Percentiles rank a stretch among this genome's conserved stretches.
phyloP scores from a whole-genome alignment of 2,329 filamentous ascomycete genomes.

The Phialemoniopsis sp. region DNA sequence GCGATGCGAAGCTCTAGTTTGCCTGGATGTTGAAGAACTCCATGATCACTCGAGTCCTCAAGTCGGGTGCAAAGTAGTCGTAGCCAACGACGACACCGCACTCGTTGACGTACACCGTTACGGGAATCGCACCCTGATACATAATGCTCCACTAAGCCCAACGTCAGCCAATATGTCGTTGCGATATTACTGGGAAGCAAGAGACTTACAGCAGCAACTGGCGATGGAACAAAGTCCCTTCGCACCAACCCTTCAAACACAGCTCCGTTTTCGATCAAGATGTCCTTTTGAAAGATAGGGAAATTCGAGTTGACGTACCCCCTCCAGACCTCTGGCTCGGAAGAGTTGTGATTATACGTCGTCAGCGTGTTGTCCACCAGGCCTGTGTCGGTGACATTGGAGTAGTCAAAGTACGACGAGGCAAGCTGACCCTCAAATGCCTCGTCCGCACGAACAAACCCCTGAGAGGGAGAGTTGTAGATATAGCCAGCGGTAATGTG shows the following conservation, averaged over 20 bases:
- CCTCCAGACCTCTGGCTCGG: slow-evolving; percentile 18
- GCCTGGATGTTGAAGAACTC: slow-evolving; percentile 21
- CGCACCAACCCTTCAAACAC: no score
- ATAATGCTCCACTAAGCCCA: slow-evolving; percentile 26
- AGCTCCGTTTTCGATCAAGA: slow-evolving; percentile 14
- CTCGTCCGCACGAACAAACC: slow-evolving; percentile 23
- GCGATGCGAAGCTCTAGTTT: no score
- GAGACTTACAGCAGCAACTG: no score
- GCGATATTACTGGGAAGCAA: background rate
- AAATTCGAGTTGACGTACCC: slow-evolving; percentile 32
- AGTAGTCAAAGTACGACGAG: slow-evolving; percentile 27
- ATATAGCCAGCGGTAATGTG: slow-evolving; percentile 30
- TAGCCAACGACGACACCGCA: slow-evolving; percentile 28
- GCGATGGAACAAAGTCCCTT: no score
- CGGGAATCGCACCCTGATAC: slow-evolving; percentile 26
- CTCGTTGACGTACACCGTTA: slow-evolving; percentile 26
- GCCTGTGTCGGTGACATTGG: slow-evolving; percentile 24
- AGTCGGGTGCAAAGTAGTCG: slow-evolving; percentile 23
- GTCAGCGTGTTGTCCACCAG: slow-evolving; percentile 29
- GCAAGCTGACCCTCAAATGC: slow-evolving; percentile 19
- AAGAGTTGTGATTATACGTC: slow-evolving; percentile 12
- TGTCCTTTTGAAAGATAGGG: slow-evolving; percentile 21
- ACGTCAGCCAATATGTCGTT: no score
- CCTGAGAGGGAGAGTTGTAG: slow-evolving; percentile 23
- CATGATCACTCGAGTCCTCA: slow-evolving; percentile 21